Base-by-base conservation (phyloP, 2,329 filamentous ascomycete species). In the Plectosphaerella plurivora region DNA sequence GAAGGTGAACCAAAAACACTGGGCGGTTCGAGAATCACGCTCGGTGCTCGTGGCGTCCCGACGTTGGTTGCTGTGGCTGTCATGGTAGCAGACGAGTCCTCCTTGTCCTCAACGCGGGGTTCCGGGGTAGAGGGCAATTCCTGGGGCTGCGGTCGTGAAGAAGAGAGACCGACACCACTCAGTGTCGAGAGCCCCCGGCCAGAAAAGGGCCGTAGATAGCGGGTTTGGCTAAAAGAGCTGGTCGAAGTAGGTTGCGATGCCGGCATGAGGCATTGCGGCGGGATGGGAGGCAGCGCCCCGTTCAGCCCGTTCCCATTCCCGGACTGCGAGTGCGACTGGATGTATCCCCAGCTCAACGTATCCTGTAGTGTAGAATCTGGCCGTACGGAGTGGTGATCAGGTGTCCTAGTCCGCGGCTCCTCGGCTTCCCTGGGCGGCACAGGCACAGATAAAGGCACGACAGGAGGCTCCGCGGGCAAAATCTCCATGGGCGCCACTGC, bases 141-240 rank as follows among this genome's bases (percentile, higher is more conserved):
- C 50, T 64, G 61, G 8, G 67, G 59, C n/a, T 67, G 63, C 45
- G 66, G 61, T n/a, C 59, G 59, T 9, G 62, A 51, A 49, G 62
- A 70, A n/a, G 63, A 55, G 52, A 60, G 63, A 18, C 63, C 52
- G 47, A 65, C 68, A 66, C 70, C 67, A 64, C 69, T 73, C 36
- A 83, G 73, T 60, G 80, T 83, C 47, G 79, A 68, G 3, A 83
- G 68, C 28, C 81, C 81, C 53, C 74, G 79, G 1, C 81, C 81
- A 10, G 73, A 70, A 65, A 84, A 84, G 1, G 81, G 81, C 28
- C 74, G 69, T 11, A 80, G 65, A 55, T 83, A 83, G 54, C 72
- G 72, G 51, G 70, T 67, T 52, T 75, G 74, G 51, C 73, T 69
- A 7, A 78, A 81, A 2, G 77, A 77, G 1, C 76, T 73, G 1